Conservation (phyloP, 2,329 filamentous ascomycete species). For the Torrubiella hemipterigena region DNA sequence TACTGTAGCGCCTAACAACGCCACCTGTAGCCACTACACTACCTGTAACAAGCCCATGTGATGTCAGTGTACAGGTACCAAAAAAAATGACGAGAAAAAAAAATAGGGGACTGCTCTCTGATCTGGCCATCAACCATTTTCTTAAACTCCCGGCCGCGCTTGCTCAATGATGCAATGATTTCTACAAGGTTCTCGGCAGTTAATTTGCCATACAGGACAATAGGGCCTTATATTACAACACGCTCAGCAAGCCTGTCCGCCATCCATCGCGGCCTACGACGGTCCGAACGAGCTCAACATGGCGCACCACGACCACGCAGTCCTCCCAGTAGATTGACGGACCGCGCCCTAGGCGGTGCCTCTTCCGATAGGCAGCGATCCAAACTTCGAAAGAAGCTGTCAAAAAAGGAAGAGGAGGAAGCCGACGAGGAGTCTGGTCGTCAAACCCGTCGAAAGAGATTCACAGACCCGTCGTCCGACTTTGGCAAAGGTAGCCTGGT, state of each 20-base stretch:
- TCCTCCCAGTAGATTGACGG: slow-evolving; percentile 8
- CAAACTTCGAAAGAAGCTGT: slow-evolving; percentile 41
- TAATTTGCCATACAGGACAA: too few species aligned
- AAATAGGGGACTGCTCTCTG: too few species aligned
- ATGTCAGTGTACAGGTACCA: too few species aligned
- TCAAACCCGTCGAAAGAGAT: slow-evolving; percentile 37
- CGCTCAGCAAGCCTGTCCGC: slow-evolving; percentile 42
- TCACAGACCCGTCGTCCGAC: slow-evolving; percentile 32
- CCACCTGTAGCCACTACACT: too few species aligned
- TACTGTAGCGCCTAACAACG: too few species aligned
- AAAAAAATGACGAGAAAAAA: too few species aligned
- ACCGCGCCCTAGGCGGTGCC: slow-evolving; percentile 16
- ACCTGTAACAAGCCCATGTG: too few species aligned
- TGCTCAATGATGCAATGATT: too few species aligned
- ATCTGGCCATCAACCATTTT: too few species aligned
- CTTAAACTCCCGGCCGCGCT: too few species aligned
- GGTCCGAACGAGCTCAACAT: slow-evolving; percentile 24
- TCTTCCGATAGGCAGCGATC: slow-evolving; percentile 19
- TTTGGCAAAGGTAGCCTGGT: slow-evolving; percentile 47
- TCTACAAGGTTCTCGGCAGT: too few species aligned
- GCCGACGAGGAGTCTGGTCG: slow-evolving; percentile 19
- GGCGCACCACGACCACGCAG: slow-evolving; percentile 9
- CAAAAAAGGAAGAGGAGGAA: slow-evolving; percentile 23
- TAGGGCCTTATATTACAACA: slow-evolving; percentile 5
- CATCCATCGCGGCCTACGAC: slow-evolving; percentile 54